A percentile compares a stretch with the other conserved stretches of the same genome.
These are phyloP conservation scores for Aurantiochytrium sp. DNA, from an alignment of 108 stramenopile genomes.

Conservation along the genomic window DNA sequence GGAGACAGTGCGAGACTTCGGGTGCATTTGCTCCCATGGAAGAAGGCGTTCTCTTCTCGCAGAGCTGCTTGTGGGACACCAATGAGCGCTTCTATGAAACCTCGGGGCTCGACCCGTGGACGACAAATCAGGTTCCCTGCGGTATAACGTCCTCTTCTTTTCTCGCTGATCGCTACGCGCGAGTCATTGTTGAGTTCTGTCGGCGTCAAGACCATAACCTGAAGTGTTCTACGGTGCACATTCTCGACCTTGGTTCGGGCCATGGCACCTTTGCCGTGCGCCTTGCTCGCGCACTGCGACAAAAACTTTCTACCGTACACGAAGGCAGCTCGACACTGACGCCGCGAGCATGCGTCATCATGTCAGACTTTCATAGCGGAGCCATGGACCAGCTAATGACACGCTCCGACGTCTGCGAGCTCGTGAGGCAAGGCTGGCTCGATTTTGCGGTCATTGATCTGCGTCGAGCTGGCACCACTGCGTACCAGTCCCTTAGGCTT, in stretches of 20 bases:
- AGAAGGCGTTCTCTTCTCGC: background rate
- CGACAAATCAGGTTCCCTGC: background rate
- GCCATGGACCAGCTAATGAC: background rate
- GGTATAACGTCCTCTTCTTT: background rate
- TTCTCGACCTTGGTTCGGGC: background rate
- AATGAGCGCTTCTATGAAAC: background rate
- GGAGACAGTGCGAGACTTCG: background rate
- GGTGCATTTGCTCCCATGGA: background rate
- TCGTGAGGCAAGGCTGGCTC: background rate
- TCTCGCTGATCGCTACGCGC: background rate
- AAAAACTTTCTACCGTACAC: too few relatives aligned
- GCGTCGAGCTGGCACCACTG: background rate
- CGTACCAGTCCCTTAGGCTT: background rate
- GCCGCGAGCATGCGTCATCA: background rate
- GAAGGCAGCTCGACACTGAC: too few relatives aligned
- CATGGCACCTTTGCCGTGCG: background rate
- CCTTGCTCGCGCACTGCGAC: background rate
- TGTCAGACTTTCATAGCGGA: background rate
- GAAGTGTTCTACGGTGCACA: background rate
- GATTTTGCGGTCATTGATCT: background rate
- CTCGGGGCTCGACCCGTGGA: background rate
- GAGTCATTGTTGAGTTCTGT: background rate
- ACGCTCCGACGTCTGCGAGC: background rate
- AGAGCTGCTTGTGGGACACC: background rate
- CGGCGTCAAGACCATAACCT: background rate